phyloP scores from a whole-genome alignment of 495 filamentous ascomycete species.

The Xeromyces bisporus region DNA sequence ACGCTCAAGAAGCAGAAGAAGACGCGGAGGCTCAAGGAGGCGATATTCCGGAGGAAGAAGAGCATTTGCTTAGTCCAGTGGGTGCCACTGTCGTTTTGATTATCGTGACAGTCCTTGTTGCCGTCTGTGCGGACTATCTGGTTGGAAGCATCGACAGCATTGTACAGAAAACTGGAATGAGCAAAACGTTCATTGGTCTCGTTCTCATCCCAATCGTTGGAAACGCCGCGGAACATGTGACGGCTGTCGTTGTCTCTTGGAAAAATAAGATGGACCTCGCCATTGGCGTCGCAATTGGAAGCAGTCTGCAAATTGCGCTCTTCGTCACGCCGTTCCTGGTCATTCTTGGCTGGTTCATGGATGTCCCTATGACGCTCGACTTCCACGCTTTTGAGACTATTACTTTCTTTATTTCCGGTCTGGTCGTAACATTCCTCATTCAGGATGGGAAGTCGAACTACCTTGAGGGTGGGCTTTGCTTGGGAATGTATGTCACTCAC shows the following conservation, averaged over 20 bases:
- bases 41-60: conserved; percentile 31
- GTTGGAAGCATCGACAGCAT: conserved; percentile 86
- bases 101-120: conserved; percentile 64
- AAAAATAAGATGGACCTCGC: conserved; percentile 98
- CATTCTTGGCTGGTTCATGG: conserved; percentile 80
- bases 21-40: conserved; percentile 15
- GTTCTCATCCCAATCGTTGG: conserved; percentile 93
- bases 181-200: conserved; percentile 91
- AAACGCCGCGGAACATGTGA: conserved; percentile 94
- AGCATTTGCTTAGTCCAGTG: conserved; percentile 46
- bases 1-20: conserved; percentile 26
- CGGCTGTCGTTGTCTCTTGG: conserved; percentile 76
- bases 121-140: conserved; percentile 82
- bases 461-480: conserved; percentile 80
- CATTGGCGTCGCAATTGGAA: conserved; percentile 85
- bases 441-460: conserved; percentile 94
- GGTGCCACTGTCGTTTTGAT: conserved; percentile 60
- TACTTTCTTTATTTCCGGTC: conserved; percentile 72
- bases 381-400: conserved; percentile 92
- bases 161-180: conserved; percentile 68
- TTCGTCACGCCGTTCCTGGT: conserved; percentile 85
- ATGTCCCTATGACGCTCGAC: conserved; percentile 70
- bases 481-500: conserved; percentile 44
- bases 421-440: conserved; percentile 85
- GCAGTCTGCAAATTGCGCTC: conserved; percentile 84